A percentile compares a stretch with the other conserved stretches of the same genome.
phyloP scores from a whole-genome alignment of 2,329 filamentous ascomycete genomes.

The Allantophomopsis cytisporea region DNA sequence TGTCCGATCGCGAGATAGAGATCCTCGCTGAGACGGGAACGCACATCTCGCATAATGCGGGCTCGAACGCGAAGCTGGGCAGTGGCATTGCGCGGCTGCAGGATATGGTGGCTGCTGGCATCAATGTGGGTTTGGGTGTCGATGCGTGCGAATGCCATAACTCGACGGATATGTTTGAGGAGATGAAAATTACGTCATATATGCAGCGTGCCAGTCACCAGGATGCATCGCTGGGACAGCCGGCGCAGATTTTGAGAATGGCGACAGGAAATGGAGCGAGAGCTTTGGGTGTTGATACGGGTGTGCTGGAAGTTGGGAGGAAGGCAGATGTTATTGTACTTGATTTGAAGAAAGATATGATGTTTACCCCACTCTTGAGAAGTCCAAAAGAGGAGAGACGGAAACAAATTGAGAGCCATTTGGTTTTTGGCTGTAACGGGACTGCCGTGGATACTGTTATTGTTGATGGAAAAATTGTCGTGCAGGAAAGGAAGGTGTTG shows the following conservation, averaged over 20 bases:
- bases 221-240: constrained; percentile 7
- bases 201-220: constrained; percentile 9
- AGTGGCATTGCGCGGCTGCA: constrained; percentile 10
- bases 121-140: constrained; percentile 12
- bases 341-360: constrained; percentile 14
- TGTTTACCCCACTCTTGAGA: constrained; percentile 12
- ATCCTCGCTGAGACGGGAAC: constrained; percentile 10
- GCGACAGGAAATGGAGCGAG: constrained; percentile 11
- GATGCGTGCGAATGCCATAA: constrained; percentile 15
- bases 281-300: constrained; percentile 11
- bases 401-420: constrained; percentile 9
- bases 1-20: constrained; percentile 9
- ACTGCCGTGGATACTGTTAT: constrained; percentile 12
- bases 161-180: constrained; percentile 14
- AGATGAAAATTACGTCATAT: constrained; percentile 12
- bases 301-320: constrained; percentile 8
- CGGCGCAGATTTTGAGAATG: constrained; percentile 11
- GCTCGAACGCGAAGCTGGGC: constrained; percentile 12
- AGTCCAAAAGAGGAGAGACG: constrained; percentile 7
- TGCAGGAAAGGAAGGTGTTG: constrained; percentile 10
- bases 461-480: constrained; percentile 11
- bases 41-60: constrained; percentile 8
- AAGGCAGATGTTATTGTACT: constrained; percentile 13
- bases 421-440: constrained; percentile 14
- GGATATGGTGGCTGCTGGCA: constrained; percentile 8